A percentile compares a stretch with the other conserved stretches of the same genome.
phyloP scores from a whole-genome alignment of 306 rosid genomes.

The Cicer pinnatifidum region DNA sequence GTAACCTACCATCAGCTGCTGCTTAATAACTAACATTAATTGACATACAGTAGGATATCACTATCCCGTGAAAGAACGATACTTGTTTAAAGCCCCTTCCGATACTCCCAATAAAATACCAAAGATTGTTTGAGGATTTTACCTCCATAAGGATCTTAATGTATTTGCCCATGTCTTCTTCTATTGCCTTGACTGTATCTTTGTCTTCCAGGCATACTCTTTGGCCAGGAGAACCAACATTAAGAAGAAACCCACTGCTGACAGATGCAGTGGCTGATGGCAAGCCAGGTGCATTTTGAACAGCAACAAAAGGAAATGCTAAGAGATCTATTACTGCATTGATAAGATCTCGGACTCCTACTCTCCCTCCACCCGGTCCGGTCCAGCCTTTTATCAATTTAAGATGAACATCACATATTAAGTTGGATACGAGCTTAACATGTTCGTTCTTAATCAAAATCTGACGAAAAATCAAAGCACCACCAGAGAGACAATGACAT shows the following conservation, averaged over 20 bases:
- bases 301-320: conserved; percentile 94
- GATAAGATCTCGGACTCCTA: conserved; percentile 71
- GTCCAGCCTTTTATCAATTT: conserved; percentile 76
- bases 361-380: conserved; percentile 89
- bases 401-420: conserved; percentile 75
- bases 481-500: conserved; percentile 79
- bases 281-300: conserved; percentile 86
- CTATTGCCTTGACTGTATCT: conserved; percentile 77
- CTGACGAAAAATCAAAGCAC: conserved; percentile 78
- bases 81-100: conserved; percentile 12
- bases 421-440: conserved; percentile 67
- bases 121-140: conserved; percentile 42
- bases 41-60: conserved; percentile 7
- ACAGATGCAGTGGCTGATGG: conserved; percentile 85
- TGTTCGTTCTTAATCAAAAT: conserved; percentile 69
- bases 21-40: conserved; percentile 34
- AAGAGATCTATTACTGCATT: conserved; percentile 73
- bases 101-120: conserved; percentile 20
- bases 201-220: conserved; percentile 81
- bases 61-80: conserved; percentile 15
- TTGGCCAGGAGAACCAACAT: conserved; percentile 80
- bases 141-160: conserved; percentile 83
- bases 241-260: conserved; percentile 84
- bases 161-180: conserved; percentile 85
- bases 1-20: conserved; percentile 24